These are phyloP conservation scores for Pleochaeta shiraiana DNA, from an alignment of 2,329 filamentous ascomycete genomes.

Conservation along the genomic window DNA sequence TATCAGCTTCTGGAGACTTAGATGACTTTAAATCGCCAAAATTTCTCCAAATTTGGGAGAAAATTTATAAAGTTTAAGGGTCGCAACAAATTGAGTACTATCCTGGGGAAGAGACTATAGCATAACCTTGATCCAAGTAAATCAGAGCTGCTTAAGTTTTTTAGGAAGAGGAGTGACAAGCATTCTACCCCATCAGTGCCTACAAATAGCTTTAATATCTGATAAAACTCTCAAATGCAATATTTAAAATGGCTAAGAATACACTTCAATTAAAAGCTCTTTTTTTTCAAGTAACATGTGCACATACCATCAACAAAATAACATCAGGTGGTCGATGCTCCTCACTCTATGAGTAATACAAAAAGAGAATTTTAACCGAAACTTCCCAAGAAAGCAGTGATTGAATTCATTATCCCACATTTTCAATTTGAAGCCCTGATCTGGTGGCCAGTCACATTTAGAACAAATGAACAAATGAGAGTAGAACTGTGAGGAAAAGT, in stretches of 20 bases:
- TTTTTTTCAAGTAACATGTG: not conserved
- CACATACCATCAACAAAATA: not conserved
- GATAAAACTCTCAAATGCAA: not conserved
- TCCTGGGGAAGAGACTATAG: not conserved
- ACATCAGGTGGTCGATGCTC: not conserved
- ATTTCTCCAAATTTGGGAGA: not conserved
- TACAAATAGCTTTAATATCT: not conserved
- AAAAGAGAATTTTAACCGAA: not conserved
- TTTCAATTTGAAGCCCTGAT: not conserved
- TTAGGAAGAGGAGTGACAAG: not conserved
- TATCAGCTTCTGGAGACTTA: not conserved
- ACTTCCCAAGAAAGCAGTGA: not conserved
- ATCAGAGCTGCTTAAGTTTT: not conserved
- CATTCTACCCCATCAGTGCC: not conserved
- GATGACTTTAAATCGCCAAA: not conserved
- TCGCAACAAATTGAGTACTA: not conserved
- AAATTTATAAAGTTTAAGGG: not conserved
- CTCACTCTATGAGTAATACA: not conserved
- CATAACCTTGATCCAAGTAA: not conserved
- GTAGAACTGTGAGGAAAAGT: not conserved
- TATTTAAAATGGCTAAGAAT: not conserved
- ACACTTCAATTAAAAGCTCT: not conserved
- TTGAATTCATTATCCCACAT: not conserved
- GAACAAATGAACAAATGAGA: not conserved
- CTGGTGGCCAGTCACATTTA: not conserved